Evolutionary conservation across 208 protist species (phyloP), one percentile per base, ranked within the genome.

Genomic region (Leishmania tropica): DNA sequence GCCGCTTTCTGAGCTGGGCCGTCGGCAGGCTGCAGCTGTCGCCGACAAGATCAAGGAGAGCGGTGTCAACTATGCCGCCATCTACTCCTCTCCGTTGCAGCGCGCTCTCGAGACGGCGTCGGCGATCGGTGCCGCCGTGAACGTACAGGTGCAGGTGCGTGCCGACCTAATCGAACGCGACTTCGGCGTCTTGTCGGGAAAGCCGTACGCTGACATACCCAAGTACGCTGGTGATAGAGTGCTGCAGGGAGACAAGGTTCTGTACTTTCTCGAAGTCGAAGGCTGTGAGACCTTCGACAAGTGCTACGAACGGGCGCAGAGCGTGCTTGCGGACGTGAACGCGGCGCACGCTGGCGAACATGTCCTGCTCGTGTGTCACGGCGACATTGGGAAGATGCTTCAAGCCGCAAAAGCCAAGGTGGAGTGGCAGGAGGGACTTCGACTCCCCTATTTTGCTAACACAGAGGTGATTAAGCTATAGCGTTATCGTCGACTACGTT

Each of bases 361-460:
- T 56, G 93, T 98, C 19, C 81, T 97, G 73, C 86, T 97, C 0
- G 94, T 97, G 48, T 97, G 94, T 74, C 96, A 98, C 76, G 96
- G 96, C 19, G 96, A 98, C 79, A 96, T 98, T 79, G 93, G 92
- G n/a, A 98, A 96, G 80, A 98, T 98, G 96, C 68, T 98, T 19
- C 83, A 90, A 54, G 94, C 94, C 2, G 94, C 85, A 7, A 88
- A 88, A 35, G 87, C 81, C 62, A 86, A 87, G 10, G 86, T 96
- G 28, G 64, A 79, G 42, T 98, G 96, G 96, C 68, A 85, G 42
- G 88, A 97, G 17, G 96, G 86, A 1, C 84, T 98, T 40, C 45
- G 76, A 58, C 51, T 91, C 7, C 92, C 93, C 1, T 98, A 96
- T 76, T 90, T 98, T 81, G 90, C 83, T 21, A 98, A 98, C 80